phyloP scores from a whole-genome alignment of 1,139 yeast genomes.

The Taphrina deformans region DNA sequence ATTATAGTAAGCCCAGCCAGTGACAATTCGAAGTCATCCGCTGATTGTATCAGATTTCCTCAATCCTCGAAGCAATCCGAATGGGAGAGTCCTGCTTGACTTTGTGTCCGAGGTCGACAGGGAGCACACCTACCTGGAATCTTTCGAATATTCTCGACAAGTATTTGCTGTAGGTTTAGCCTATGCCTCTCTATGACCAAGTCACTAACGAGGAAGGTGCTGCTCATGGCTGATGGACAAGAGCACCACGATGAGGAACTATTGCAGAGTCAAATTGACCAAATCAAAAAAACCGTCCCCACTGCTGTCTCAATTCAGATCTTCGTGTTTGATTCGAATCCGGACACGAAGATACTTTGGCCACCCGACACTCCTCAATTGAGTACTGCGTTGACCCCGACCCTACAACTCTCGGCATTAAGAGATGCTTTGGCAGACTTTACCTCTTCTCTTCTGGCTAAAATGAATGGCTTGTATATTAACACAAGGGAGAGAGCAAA shows the following conservation, averaged over 20 bases:
- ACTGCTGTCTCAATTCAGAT: slow-evolving; percentile 64
- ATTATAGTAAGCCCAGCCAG: neutral
- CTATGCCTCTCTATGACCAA: too few species aligned
- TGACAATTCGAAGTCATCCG: neutral
- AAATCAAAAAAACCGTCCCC: slow-evolving; percentile 54
- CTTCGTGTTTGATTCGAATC: slow-evolving; percentile 60
- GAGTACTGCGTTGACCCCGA: slow-evolving; percentile 43
- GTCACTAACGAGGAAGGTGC: slow-evolving; percentile 14
- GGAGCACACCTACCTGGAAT: slow-evolving; percentile 68
- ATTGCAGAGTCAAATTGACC: slow-evolving; percentile 44
- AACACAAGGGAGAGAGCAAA: slow-evolving; percentile 37
- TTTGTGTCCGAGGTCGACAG: slow-evolving; percentile 56
- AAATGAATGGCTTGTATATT: slow-evolving; percentile 57
- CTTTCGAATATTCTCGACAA: slow-evolving; percentile 85
- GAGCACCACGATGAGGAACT: slow-evolving; percentile 44
- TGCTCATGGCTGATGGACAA: slow-evolving; percentile 61
- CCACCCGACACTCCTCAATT: slow-evolving; percentile 43
- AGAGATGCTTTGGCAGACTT: slow-evolving; percentile 16
- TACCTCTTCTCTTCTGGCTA: slow-evolving; percentile 56
- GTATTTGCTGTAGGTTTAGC: slow-evolving; percentile 51
- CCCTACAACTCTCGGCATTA: slow-evolving; percentile 44
- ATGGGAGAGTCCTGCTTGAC: slow-evolving; percentile 67
- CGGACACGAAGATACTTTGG: slow-evolving; percentile 41
- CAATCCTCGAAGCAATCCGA: slow-evolving; percentile 75
- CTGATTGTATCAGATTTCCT: slow-evolving; percentile 8